Conservation (phyloP, 805 yeast species). For the Lipomyces mesembrius region DNA sequence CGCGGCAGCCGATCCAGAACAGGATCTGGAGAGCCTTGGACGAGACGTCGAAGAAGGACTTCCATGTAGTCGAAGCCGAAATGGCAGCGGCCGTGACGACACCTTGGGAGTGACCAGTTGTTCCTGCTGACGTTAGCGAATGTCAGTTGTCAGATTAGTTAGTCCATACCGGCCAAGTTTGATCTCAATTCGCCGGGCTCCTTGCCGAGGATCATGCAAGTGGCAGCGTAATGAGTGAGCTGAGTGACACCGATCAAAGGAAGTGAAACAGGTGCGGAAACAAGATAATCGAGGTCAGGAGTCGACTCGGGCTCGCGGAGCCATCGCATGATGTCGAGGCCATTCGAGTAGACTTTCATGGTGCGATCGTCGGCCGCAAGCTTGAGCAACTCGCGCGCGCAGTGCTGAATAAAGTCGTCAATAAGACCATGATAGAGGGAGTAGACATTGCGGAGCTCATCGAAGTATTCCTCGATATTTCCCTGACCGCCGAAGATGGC, state of each 20-base stretch:
- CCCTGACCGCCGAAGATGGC: constrained; percentile 99
- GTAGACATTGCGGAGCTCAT: constrained; percentile 88
- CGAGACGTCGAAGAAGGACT: constrained; percentile 70
- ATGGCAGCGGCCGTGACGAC: constrained; percentile 91
- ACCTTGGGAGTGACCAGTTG: constrained; percentile 55
- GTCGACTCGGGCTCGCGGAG: constrained; percentile 80
- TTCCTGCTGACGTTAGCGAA: constrained; percentile 39
- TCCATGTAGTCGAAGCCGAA: constrained; percentile 83
- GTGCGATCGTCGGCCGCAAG: constrained; percentile 75
- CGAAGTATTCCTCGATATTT: constrained; percentile 95
- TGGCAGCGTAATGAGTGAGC: constrained; percentile 87
- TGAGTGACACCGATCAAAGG: constrained; percentile 98
- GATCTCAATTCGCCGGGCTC: constrained; percentile 87
- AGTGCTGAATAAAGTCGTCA: constrained; percentile 67
- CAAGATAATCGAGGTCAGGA: constrained; percentile 85
- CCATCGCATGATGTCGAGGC: constrained; percentile 89
- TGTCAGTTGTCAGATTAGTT: neutral
- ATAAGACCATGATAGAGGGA: constrained; percentile 75
- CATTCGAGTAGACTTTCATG: constrained; percentile 89
- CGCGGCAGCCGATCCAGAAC: constrained; percentile 92
- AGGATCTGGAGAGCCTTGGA: constrained; percentile 80
- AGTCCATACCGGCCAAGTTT: constrained; percentile 48
- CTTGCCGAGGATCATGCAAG: constrained; percentile 80
- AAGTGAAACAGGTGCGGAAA: constrained; percentile 91
- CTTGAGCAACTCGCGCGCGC: constrained; percentile 68